These are phyloP conservation scores for Fraxinus anomala DNA, from an alignment of 257 asterid genomes.

Conservation along the genomic window DNA sequence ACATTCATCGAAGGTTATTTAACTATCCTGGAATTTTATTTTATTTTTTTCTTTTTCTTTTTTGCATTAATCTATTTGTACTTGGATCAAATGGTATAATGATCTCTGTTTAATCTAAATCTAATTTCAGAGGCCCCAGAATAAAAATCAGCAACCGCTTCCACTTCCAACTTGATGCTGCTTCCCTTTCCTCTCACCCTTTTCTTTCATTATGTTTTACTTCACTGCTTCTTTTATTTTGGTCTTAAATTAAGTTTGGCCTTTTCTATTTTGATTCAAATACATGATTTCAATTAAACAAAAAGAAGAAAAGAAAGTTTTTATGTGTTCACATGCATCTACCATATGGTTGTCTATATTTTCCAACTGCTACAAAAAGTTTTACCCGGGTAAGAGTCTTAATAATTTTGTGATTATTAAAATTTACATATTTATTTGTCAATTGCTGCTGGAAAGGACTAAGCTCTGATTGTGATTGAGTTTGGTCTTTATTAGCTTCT, in stretches of 20 bases:
- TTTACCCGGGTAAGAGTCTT: neutral
- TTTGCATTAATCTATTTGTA: neutral
- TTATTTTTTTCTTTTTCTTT: neutral
- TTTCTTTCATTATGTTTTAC: neutral
- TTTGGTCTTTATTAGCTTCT: neutral
- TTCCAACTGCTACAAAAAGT: neutral
- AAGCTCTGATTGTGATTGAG: neutral
- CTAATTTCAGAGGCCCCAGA: neutral
- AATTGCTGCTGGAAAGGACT: neutral
- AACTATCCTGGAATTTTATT: neutral
- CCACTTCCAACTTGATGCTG: constrained; percentile 2
- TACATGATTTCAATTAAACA: neutral
- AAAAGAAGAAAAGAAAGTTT: too few species aligned
- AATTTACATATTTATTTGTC: too few species aligned
- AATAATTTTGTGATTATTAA: neutral
- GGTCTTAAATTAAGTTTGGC: neutral
- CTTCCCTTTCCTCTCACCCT: neutral
- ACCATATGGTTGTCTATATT: neutral
- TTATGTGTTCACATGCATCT: neutral
- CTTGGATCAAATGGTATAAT: neutral
- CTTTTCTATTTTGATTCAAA: neutral
- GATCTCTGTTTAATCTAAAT: constrained; percentile 2
- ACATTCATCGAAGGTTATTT: neutral
- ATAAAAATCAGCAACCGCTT: neutral
- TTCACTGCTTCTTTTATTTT: neutral